Percentiles rank a stretch among this genome's conserved stretches.
These are phyloP conservation scores for Rhodotorula diobovata DNA, from an alignment of 768 basidiomycete species.

Conservation along the genomic window DNA sequence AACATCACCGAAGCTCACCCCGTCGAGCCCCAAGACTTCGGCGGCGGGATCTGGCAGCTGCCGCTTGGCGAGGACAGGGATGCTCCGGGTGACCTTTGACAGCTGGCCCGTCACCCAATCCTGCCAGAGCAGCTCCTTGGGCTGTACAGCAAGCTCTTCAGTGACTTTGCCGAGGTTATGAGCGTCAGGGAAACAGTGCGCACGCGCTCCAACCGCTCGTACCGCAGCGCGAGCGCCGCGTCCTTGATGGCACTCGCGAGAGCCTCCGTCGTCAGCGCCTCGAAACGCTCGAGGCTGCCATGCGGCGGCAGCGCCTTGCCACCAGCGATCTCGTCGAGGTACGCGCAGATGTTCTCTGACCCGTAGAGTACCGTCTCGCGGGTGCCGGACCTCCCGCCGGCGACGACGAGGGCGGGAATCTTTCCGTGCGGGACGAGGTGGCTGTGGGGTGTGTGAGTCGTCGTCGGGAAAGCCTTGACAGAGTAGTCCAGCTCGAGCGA, in stretches of 20 bases:
- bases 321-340: slow-evolving; percentile 10
- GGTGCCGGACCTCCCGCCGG: not conserved
- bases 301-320: slow-evolving; percentile 1
- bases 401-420: slow-evolving; percentile 20
- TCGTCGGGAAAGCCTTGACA: slow-evolving; percentile 15
- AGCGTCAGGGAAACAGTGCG: not conserved
- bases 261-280: slow-evolving; percentile 13
- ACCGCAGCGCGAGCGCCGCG: slow-evolving; percentile 17
- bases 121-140: slow-evolving; percentile 1
- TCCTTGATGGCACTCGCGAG: slow-evolving; percentile 16
- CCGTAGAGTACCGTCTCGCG: slow-evolving; percentile 10
- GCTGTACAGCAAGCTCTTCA: not conserved
- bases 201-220: slow-evolving; percentile 21
- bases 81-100: slow-evolving; percentile 16
- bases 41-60: slow-evolving; percentile 1
- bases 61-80: slow-evolving; percentile 10
- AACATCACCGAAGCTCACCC: not conserved
- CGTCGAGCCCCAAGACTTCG: not conserved
- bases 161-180: not conserved
- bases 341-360: slow-evolving; percentile 14
- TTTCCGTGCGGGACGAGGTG: slow-evolving; percentile 23
- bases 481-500: slow-evolving; percentile 24
- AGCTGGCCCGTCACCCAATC: slow-evolving; percentile 22
- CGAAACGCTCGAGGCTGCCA: slow-evolving; percentile 11
- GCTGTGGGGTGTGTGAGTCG: not conserved